Percentiles rank a stretch among this genome's conserved stretches.
Conservation (phyloP, 345 rosid genomes). For the Citrus glauca region DNA sequence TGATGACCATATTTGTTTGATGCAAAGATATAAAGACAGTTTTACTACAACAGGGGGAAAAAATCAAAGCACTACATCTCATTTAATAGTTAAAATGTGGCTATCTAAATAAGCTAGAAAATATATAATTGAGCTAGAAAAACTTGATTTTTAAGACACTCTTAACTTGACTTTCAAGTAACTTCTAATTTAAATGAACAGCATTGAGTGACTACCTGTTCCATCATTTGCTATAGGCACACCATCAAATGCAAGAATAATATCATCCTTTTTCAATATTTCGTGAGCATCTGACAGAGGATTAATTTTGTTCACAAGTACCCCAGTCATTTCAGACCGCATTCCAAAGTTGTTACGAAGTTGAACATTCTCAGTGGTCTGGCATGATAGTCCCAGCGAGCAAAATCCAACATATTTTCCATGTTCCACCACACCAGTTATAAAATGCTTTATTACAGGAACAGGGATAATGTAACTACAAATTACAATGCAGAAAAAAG, state of each 20-base stretch:
- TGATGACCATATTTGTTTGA: no score
- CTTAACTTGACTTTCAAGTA: neutral
- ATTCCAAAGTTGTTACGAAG: constrained; percentile 60
- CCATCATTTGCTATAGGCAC: constrained; percentile 87
- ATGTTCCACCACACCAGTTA: constrained; percentile 63
- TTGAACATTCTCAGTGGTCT: constrained; percentile 77
- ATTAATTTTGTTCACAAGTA: constrained; percentile 78
- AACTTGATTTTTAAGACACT: neutral
- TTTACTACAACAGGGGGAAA: no score
- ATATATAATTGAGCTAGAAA: neutral
- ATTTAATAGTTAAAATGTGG: neutral
- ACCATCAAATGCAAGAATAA: constrained; percentile 73
- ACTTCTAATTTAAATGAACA: neutral
- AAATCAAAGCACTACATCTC: neutral
- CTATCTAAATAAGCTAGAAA: neutral
- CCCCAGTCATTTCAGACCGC: constrained; percentile 70
- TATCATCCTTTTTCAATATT: constrained; percentile 69
- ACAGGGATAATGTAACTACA: constrained; percentile 87
- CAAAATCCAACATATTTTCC: constrained; percentile 79
- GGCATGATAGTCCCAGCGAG: constrained; percentile 80
- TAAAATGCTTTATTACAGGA: constrained; percentile 78
- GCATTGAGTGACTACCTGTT: constrained; percentile 45
- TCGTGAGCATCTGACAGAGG: constrained; percentile 60
- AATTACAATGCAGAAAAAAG: constrained; percentile 1
- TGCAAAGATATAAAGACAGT: no score